A percentile compares a stretch with the other conserved stretches of the same genome.
These are phyloP conservation scores for Fragaria vesca DNA, from an alignment of 306 rosid species.

Conservation along the genomic window DNA sequence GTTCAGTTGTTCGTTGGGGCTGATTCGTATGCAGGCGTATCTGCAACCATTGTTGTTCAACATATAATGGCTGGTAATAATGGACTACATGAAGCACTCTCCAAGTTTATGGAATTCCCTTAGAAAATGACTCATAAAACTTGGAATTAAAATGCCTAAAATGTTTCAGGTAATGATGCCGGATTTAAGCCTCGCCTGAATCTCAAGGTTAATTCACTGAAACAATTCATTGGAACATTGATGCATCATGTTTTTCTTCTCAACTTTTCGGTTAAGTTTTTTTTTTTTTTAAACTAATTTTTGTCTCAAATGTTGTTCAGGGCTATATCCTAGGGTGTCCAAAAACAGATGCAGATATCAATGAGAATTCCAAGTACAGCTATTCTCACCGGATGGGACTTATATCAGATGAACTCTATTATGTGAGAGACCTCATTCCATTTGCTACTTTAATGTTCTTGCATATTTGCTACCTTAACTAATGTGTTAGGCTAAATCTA, in stretches of 20 bases:
- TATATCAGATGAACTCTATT: slow-evolving; percentile 26
- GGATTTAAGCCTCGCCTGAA: slow-evolving; percentile 10
- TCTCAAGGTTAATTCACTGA: slow-evolving; percentile 23
- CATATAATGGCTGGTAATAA: slow-evolving; percentile 18
- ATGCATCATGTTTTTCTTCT: neutral
- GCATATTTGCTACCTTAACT: neutral
- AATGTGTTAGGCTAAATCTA: neutral
- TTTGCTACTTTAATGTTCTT: neutral
- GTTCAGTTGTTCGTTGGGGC: slow-evolving; percentile 19
- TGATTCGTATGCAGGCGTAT: slow-evolving; percentile 24
- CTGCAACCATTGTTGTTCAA: slow-evolving; percentile 12
- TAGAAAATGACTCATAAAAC: neutral
- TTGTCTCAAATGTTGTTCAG: slow-evolving; percentile 12
- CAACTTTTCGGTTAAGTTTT: neutral
- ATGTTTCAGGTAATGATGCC: slow-evolving; percentile 20
- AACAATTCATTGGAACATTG: neutral
- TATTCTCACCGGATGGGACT: slow-evolving; percentile 22
- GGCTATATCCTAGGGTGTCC: slow-evolving; percentile 25
- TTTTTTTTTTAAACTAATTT: neutral
- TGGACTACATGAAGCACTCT: neutral
- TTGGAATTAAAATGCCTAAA: neutral
- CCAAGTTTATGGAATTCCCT: neutral
- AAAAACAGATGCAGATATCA: neutral
- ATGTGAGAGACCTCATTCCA: slow-evolving; percentile 9
- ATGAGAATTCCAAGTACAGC: slow-evolving; percentile 16